Evolutionary conservation across 345 rosid genomes (phyloP).

Genomic region (Microthlaspi erraticum): DNA sequence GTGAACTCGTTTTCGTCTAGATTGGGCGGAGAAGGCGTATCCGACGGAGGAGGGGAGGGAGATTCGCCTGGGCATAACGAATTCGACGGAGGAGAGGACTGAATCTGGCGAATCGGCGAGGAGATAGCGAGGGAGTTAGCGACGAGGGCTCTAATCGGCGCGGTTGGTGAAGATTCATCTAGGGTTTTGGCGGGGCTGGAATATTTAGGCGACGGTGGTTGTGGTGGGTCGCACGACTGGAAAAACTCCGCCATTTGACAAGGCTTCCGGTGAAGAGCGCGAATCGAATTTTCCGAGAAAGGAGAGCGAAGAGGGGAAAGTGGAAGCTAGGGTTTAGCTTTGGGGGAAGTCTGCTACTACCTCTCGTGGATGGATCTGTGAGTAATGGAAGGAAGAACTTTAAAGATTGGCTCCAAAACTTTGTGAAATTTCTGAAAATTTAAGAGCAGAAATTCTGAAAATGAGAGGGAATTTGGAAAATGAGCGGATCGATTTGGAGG

Average conservation of each 20-base stretch:
- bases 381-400: not conserved
- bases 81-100: slow-evolving; percentile 19
- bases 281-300: not conserved
- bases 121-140: slow-evolving; percentile 19
- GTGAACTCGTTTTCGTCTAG: not conserved
- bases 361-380: not conserved
- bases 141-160: slow-evolving; percentile 26
- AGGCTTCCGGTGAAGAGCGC: not conserved
- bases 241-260: slow-evolving; percentile 23
- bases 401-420: slow-evolving; percentile 29
- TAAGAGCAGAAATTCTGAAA: not conserved
- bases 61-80: slow-evolving; percentile 9
- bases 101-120: slow-evolving; percentile 31
- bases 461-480: not conserved
- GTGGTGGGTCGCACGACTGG: slow-evolving; percentile 2
- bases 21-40: not conserved
- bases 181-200: slow-evolving; percentile 28
- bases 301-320: not conserved
- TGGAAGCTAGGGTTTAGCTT: slow-evolving; percentile 30
- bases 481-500: slow-evolving; percentile 36
- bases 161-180: slow-evolving; percentile 35
- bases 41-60: slow-evolving; percentile 3
- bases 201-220: slow-evolving; percentile 10
- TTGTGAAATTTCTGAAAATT: not conserved
- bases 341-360: not conserved